Conservation (phyloP, 768 basidiomycete species). For the Agrocybe pediades region DNA sequence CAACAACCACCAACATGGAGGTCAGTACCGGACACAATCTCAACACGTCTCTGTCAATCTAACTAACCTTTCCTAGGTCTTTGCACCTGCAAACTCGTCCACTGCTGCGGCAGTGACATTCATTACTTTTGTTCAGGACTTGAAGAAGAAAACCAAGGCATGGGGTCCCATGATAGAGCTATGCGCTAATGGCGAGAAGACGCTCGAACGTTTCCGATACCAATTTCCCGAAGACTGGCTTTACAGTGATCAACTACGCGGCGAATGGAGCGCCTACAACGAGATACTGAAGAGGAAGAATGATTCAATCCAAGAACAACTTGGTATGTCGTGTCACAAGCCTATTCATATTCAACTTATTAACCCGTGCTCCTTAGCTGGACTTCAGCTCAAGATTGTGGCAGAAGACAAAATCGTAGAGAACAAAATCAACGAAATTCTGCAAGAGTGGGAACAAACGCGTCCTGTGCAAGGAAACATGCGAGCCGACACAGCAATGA, state of each 20-base stretch:
- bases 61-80: constrained; percentile 41
- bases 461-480: constrained; percentile 97
- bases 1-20: constrained; percentile 42
- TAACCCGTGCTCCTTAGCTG: constrained; percentile 51
- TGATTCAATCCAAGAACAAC: constrained; percentile 96
- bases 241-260: constrained; percentile 94
- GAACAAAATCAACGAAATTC: constrained; percentile 90
- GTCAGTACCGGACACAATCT: constrained; percentile 23
- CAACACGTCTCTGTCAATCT: background rate
- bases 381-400: constrained; percentile 98
- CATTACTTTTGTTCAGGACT: constrained; percentile 99
- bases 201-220: constrained; percentile 94
- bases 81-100: constrained; percentile 82
- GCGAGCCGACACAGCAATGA: constrained; percentile 95
- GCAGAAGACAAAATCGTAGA: constrained; percentile 98
- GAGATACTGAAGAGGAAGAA: constrained; percentile 98
- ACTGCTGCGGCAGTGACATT: constrained; percentile 98
- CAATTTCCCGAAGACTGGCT: constrained; percentile 98
- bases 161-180: constrained; percentile 97
- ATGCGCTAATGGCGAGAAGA: constrained; percentile 95
- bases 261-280: constrained; percentile 98
- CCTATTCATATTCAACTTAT: background rate
- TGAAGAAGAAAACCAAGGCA: constrained; percentile 94
- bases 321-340: constrained; percentile 58
- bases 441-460: constrained; percentile 92